phyloP scores from a whole-genome alignment of 2,329 filamentous ascomycete genomes.

The Lasiodiplodia sp. region DNA sequence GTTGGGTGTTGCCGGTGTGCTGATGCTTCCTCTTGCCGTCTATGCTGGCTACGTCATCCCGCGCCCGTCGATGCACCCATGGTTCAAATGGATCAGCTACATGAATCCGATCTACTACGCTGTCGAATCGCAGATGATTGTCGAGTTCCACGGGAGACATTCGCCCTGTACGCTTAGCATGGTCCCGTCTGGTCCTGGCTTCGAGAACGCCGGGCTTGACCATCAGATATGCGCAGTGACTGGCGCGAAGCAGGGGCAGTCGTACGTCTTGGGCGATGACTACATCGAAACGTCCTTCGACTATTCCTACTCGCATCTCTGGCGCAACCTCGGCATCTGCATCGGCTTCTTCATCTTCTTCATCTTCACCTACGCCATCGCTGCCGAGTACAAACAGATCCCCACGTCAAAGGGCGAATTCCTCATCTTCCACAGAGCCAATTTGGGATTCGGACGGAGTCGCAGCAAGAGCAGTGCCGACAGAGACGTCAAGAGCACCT shows the following conservation, averaged over 20 bases:
- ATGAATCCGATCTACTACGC: conserved; percentile 80
- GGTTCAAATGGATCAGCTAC: conserved; percentile 65
- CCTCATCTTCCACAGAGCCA: conserved; percentile 64
- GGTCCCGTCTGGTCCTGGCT: conserved; percentile 50
- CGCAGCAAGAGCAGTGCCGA: neutral
- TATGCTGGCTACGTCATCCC: conserved; percentile 72
- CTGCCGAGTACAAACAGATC: conserved; percentile 60
- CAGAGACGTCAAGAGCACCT: neutral
- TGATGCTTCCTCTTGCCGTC: conserved; percentile 71
- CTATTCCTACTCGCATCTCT: conserved; percentile 53
- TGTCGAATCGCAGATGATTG: conserved; percentile 82
- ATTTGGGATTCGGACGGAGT: neutral
- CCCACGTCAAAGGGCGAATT: conserved; percentile 68
- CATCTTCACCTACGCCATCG: conserved; percentile 67
- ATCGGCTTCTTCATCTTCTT: conserved; percentile 71
- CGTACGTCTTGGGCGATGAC: conserved; percentile 49
- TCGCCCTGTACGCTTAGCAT: conserved; percentile 49
- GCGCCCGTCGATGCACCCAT: conserved; percentile 58
- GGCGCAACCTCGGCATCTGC: conserved; percentile 70
- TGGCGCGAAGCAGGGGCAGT: conserved; percentile 49
- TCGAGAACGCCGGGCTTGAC: neutral
- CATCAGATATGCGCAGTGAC: conserved; percentile 56
- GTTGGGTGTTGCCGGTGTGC: conserved; percentile 61
- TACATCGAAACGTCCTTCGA: conserved; percentile 42
- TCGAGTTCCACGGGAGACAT: conserved; percentile 63